These are phyloP conservation scores for Crinitomyces ghanaensis DNA, from an alignment of 805 yeast genomes.

Conservation along the genomic window DNA sequence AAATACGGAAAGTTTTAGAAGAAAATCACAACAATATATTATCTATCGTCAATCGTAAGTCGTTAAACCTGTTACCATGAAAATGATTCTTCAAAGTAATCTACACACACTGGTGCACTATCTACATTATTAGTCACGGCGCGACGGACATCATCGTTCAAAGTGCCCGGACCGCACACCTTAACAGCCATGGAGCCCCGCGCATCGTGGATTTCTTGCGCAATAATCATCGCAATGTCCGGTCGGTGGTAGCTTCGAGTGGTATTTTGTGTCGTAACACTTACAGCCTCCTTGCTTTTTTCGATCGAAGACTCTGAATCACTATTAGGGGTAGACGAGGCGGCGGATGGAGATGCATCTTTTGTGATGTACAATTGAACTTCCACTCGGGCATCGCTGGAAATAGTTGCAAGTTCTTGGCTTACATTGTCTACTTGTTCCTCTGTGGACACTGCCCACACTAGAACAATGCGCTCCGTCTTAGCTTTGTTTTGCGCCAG, in stretches of 20 bases:
- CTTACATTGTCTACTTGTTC: conserved; percentile 22
- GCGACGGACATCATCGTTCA: conserved; percentile 46
- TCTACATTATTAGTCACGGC: conserved; percentile 34
- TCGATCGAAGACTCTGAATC: neutral
- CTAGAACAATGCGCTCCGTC: conserved; percentile 16
- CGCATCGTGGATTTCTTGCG: conserved; percentile 34
- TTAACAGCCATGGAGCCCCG: conserved; percentile 39
- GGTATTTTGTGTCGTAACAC: neutral
- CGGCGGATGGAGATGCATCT: neutral
- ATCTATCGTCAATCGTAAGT: too few relatives aligned
- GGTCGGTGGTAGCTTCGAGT: conserved; percentile 27
- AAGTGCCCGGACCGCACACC: conserved; percentile 50
- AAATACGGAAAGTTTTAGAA: too few relatives aligned
- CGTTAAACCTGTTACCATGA: conserved; percentile 42
- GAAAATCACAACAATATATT: too few relatives aligned
- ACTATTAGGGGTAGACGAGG: neutral
- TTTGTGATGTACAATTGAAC: conserved; percentile 1
- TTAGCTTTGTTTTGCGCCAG: conserved; percentile 5
- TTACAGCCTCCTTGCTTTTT: neutral
- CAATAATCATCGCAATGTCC: conserved; percentile 40
- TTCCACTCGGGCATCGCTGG: neutral
- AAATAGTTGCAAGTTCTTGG: conserved; percentile 18
- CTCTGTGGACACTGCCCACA: conserved; percentile 23
- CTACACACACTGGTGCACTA: conserved; percentile 38
- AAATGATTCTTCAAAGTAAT: conserved; percentile 60